Evolutionary conservation across 345 rosid genomes (phyloP).

Genomic region (Linum tenue): DNA sequence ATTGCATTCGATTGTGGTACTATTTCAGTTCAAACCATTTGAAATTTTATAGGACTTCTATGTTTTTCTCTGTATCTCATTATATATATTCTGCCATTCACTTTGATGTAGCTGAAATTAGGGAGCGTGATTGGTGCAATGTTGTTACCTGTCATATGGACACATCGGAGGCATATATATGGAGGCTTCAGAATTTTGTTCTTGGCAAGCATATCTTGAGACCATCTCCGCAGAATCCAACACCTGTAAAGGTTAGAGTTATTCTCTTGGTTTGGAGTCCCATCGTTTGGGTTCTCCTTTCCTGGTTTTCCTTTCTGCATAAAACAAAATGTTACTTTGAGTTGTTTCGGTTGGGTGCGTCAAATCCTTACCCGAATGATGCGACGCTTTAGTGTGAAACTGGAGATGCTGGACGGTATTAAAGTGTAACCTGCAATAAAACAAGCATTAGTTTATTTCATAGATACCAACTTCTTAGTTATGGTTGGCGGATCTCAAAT

Average conservation of each 20-base stretch:
- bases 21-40: conserved; percentile 9
- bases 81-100: neutral
- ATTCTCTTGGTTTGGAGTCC: neutral
- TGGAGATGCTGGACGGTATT: neutral
- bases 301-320: neutral
- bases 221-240: conserved; percentile 78
- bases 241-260: conserved; percentile 66
- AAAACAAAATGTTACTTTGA: neutral
- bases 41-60: neutral
- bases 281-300: neutral
- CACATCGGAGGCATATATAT: conserved; percentile 80
- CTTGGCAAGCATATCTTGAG: conserved; percentile 89
- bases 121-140: conserved; percentile 99
- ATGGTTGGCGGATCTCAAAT: too few species aligned
- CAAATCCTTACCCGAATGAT: neutral
- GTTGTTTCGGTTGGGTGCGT: neutral
- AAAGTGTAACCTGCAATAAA: neutral
- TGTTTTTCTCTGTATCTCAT: neutral
- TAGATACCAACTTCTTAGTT: too few species aligned
- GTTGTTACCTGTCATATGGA: conserved; percentile 92
- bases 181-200: conserved; percentile 99
- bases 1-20: conserved; percentile 86
- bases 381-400: neutral
- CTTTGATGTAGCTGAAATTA: conserved; percentile 62
- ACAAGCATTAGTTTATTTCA: neutral